Base-by-base conservation (phyloP, 1,284 basidiomycete species). In the Ceratobasidium sp. region DNA sequence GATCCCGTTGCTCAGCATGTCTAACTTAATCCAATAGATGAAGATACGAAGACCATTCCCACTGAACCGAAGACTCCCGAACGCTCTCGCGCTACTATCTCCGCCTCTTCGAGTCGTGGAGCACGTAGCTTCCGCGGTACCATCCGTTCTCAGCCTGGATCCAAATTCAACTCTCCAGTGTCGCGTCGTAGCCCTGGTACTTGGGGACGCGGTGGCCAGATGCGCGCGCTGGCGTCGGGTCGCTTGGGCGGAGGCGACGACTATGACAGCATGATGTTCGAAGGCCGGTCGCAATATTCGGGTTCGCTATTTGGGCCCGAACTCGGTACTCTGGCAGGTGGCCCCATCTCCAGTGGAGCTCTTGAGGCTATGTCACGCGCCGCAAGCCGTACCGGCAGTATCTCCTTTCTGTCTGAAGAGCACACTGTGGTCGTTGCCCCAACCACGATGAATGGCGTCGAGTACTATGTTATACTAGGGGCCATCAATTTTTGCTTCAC, bases 231-330 rank as follows among this genome's bases (percentile, higher is more conserved):
- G 10, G 21, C 18, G 62, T 65, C 62, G 16, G 62, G 8, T 4
- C 62, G 48, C 32, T 14, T 52, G 48, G 30, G 23, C 8, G 34
- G 5, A 16, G 48, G 32, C 32, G 62, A 65, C 32, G 62, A 65
- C n/a, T 65, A 65, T 32, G 62, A 65, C 34, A 65, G 62, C n/a
- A 26, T 65, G 30, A 65, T 65, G 48, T 65, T 65, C 21, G 62
- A 65, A 30, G 62, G 62, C 32, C 46, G 21, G 4, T 65, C 62
- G 3, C 32, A 23, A 12, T 65, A 53, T 32, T 65, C 62, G 5
- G 62, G 46, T 10, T 65, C 62, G 10, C 26, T 53, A 8, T 65
- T 46, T 41, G 62, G 62, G 5, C 62, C 62, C 18, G 60, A 62
- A 18, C 60, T 62, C 21, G 26, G 26, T 62, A 36, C 60, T 2